Conservation (phyloP, 768 basidiomycete genomes). For the Chalciporus piperatus region DNA sequence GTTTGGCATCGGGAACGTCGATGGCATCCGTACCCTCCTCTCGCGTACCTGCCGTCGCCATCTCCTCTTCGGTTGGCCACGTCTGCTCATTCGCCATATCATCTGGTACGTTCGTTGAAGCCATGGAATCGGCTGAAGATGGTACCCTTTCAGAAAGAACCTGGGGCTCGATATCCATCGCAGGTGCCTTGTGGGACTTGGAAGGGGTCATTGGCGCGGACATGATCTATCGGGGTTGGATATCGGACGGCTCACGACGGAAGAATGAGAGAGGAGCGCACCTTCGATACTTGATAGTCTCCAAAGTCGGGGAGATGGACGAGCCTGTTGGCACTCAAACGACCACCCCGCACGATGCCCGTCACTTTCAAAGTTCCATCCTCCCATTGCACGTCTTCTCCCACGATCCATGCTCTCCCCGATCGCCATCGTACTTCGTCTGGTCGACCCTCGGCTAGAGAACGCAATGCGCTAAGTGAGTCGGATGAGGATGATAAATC, state of each 20-base stretch:
- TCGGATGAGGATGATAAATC: slow-evolving; percentile 68
- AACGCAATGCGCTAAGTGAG: slow-evolving; percentile 66
- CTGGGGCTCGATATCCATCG: slow-evolving; percentile 69
- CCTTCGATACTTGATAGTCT: slow-evolving; percentile 84
- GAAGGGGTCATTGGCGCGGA: slow-evolving; percentile 49
- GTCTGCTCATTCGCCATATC: slow-evolving; percentile 94
- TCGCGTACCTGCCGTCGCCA: slow-evolving; percentile 43
- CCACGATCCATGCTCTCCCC: slow-evolving; percentile 72
- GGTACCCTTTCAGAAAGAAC: slow-evolving; percentile 60
- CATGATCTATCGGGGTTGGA: slow-evolving; percentile 51
- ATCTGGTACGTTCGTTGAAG: slow-evolving; percentile 85
- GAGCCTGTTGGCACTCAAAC: slow-evolving; percentile 76
- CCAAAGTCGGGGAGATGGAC: slow-evolving; percentile 86
- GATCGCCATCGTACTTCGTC: slow-evolving; percentile 79
- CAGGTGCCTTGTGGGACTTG: slow-evolving; percentile 34
- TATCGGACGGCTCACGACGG: neutral
- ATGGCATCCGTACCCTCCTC: slow-evolving; percentile 20
- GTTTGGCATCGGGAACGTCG: slow-evolving; percentile 57
- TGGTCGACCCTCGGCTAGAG: slow-evolving; percentile 84
- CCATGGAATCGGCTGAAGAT: slow-evolving; percentile 76
- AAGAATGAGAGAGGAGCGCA: slow-evolving; percentile 29
- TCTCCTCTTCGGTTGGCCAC: slow-evolving; percentile 98
- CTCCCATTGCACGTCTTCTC: slow-evolving; percentile 62
- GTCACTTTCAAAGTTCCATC: slow-evolving; percentile 71
- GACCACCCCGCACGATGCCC: slow-evolving; percentile 78